Evolutionary conservation across 805 yeast genomes (phyloP), one percentile per base, ranked within the genome.

Genomic region (Kazachstania viticola): DNA sequence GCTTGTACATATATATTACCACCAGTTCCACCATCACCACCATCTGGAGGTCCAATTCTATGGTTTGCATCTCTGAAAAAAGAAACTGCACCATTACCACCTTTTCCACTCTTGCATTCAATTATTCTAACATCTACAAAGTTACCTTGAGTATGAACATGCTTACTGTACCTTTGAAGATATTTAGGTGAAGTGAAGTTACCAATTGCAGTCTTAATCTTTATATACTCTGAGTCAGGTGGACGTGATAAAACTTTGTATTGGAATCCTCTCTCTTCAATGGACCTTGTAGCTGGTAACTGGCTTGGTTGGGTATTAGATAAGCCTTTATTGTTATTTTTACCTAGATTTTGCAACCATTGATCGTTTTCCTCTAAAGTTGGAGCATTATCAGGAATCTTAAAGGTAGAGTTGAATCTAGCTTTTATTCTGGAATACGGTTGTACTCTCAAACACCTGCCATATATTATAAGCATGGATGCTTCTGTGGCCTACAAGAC

Each of bases 1-100:
- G 94, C 95, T 49, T 78, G 82, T 2, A 91, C 72, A 50, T 79
- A 88, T 3, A 91, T 69, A 32, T 77, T 67, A 3, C 98, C 98
- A 15, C 98, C 98, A 38, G 66, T 61, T 4, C 97, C 98, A 19
- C 98, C 98, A 58, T 91, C 96, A 8, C 98, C 98, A n/a, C 98
- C 98, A 55, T 87, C 94, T 0, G 98, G 94, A 0, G 98, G 97
- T 0, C 98, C 98, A 14, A 69, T 67, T 0, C 94, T 67, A 27
- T 82, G 60, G 25, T 85, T 82, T 3, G 94, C 81, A 43, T 84
- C 97, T 41, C 95, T 64, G 37, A 77, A 69, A 56, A 91, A 91
- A 0, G 96, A 79, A 0, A 84, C 78, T 21, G 71, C 65, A 5
- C 98, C 98, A 50, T 78, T 66, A 2, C 98, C 98, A 14, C 98